Conservation (phyloP, 371 early-diverging fungal genomes). For the Haplosporangium sp. region DNA sequence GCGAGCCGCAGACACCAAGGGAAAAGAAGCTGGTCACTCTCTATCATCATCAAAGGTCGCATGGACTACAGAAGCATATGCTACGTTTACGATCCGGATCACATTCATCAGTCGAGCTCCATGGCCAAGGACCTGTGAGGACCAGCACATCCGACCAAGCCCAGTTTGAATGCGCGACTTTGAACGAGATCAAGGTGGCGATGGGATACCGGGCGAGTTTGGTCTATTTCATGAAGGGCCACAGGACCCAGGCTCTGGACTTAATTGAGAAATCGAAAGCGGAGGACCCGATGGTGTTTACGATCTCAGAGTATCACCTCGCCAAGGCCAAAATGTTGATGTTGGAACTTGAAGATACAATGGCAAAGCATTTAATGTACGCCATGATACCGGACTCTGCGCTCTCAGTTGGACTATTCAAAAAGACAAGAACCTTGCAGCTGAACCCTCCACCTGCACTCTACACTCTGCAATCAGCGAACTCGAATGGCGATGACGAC, state of each 20-base stretch:
- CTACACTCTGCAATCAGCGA: background rate
- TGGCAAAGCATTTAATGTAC: constrained; percentile 35
- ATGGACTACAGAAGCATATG: background rate
- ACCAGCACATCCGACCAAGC: constrained; percentile 30
- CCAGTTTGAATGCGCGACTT: constrained; percentile 41
- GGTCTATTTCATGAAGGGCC: constrained; percentile 26
- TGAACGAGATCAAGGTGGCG: constrained; percentile 54
- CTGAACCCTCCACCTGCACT: background rate
- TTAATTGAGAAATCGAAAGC: constrained; percentile 27
- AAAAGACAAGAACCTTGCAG: constrained; percentile 10
- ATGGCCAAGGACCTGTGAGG: background rate
- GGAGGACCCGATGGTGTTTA: constrained; percentile 25
- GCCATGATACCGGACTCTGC: constrained; percentile 53
- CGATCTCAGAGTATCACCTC: constrained; percentile 36
- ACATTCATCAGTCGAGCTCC: constrained; percentile 3
- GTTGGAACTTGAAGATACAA: constrained; percentile 37
- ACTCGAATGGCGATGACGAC: too few relatives aligned
- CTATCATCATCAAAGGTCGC: constrained; percentile 8
- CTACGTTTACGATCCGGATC: too few relatives aligned
- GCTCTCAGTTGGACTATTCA: constrained; percentile 32
- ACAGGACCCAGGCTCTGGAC: constrained; percentile 15
- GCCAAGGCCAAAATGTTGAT: constrained; percentile 44
- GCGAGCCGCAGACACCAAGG: constrained; percentile 58
- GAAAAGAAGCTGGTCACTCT: constrained; percentile 36
- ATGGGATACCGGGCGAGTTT: constrained; percentile 43